Evolutionary conservation across 2,329 filamentous ascomycete genomes (phyloP).

Genomic region (Aspergillus aculeatinus): DNA sequence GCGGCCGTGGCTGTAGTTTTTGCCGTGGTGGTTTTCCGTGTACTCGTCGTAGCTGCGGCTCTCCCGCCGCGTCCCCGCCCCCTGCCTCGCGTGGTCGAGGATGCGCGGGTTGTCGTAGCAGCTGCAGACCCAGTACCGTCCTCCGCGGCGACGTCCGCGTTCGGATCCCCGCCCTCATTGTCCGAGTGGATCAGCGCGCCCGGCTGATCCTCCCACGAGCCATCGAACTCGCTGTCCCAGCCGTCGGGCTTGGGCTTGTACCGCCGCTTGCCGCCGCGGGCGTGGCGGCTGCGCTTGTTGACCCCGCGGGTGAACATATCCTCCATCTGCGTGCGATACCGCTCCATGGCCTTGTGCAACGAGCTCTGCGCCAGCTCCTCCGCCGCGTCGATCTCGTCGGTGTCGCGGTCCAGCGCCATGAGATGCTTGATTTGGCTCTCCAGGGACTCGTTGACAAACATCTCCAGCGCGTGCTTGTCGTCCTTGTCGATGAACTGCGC

Average conservation of each 20-base stretch:
- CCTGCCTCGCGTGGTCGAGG: conserved; percentile 47
- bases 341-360: conserved; percentile 71
- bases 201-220: conserved; percentile 78
- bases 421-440: conserved; percentile 69
- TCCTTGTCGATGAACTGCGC: conserved; percentile 92
- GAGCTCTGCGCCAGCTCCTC: conserved; percentile 64
- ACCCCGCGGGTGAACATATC: conserved; percentile 67
- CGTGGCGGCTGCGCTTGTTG: conserved; percentile 49
- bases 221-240: conserved; percentile 91
- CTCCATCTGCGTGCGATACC: conserved; percentile 68
- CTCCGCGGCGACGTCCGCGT: conserved; percentile 49
- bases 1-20: conserved; percentile 34
- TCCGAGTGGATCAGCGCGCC: conserved; percentile 60
- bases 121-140: conserved; percentile 41
- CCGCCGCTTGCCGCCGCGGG: conserved; percentile 48
- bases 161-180: conserved; percentile 49
- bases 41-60: conserved; percentile 42
- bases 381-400: conserved; percentile 69
- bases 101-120: conserved; percentile 33
- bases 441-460: conserved; percentile 72
- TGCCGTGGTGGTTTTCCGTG: conserved; percentile 35
- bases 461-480: conserved; percentile 87
- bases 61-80: conserved; percentile 47
- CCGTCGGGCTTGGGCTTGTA: conserved; percentile 73
- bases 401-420: conserved; percentile 63